phyloP scores from a whole-genome alignment of 2,329 filamentous ascomycete species.

The Neocucurbitaria cava region DNA sequence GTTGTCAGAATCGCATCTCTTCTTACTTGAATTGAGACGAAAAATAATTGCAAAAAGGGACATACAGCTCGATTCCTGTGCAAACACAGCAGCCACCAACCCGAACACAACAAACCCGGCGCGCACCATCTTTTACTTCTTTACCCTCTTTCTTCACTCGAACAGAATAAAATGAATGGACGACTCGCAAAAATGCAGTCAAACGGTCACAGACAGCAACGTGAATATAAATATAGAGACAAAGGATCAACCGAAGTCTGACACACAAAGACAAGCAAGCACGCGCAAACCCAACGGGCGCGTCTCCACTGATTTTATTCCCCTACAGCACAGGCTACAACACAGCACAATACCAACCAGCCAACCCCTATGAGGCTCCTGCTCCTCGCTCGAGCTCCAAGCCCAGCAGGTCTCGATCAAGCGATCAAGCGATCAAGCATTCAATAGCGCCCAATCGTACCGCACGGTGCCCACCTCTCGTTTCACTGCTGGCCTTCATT shows the following conservation, averaged over 20 bases:
- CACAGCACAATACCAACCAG: no score
- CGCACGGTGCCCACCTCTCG: not conserved
- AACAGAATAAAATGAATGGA: slow-evolving; percentile 3
- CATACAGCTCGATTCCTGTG: slow-evolving; percentile 15
- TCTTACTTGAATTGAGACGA: not conserved
- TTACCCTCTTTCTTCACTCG: not conserved
- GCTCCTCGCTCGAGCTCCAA: no score
- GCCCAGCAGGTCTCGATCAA: not conserved
- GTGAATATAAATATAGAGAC: not conserved
- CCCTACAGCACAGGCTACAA: no score
- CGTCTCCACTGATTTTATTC: slow-evolving; percentile 1
- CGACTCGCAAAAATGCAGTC: not conserved
- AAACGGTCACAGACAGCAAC: not conserved
- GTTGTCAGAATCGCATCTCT: not conserved
- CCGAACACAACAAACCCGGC: slow-evolving; percentile 15
- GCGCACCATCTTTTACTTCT: slow-evolving; percentile 17
- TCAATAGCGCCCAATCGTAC: not conserved
- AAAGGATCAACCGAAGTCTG: not conserved
- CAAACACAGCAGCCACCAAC: slow-evolving; percentile 12
- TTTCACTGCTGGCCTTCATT: not conserved
- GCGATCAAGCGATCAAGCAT: not conserved
- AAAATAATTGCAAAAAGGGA: not conserved
- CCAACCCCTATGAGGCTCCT: not conserved
- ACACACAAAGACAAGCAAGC: no score
- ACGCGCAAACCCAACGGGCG: not conserved